Conservation (phyloP, 2,329 filamentous ascomycete species). For the Coniochaeta pulveracea region DNA sequence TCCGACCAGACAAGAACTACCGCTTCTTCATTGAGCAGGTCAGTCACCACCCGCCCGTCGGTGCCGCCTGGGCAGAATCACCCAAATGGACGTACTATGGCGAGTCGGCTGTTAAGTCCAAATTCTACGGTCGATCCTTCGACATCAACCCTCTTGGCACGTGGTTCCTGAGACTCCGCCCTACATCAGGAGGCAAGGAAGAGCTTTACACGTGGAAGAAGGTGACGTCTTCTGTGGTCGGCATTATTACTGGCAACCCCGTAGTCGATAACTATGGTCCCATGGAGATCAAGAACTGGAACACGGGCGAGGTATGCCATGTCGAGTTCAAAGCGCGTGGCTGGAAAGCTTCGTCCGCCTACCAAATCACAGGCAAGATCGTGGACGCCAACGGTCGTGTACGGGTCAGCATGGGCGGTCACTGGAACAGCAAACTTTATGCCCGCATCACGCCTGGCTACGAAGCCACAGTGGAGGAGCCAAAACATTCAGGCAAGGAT, state of each 20-base stretch:
- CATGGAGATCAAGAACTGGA: constrained; percentile 98
- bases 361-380: constrained; percentile 78
- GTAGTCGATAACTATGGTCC: constrained; percentile 95
- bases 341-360: constrained; percentile 90
- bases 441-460: constrained; percentile 86
- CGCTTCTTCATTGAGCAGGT: constrained; percentile 98
- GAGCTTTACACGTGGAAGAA: constrained; percentile 99
- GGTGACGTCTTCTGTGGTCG: constrained; percentile 92
- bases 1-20: constrained; percentile 89
- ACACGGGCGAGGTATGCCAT: constrained; percentile 78
- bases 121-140: constrained; percentile 96
- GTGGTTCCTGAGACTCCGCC: constrained; percentile 85
- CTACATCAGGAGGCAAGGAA: constrained; percentile 60
- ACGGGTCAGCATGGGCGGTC: constrained; percentile 79
- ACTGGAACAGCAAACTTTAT: constrained; percentile 97
- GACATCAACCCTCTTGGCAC: constrained; percentile 94
- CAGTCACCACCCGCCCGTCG: constrained; percentile 90
- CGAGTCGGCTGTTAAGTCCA: constrained; percentile 88
- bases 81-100: constrained; percentile 96
- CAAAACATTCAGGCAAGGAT: constrained; percentile 24
- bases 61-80: constrained; percentile 85
- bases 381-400: constrained; percentile 69
- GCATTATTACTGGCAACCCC: constrained; percentile 94
- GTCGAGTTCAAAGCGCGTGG: constrained; percentile 92
- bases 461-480: constrained; percentile 59